phyloP scores from a whole-genome alignment of 495 filamentous ascomycete genomes.

The Podospora australis region DNA sequence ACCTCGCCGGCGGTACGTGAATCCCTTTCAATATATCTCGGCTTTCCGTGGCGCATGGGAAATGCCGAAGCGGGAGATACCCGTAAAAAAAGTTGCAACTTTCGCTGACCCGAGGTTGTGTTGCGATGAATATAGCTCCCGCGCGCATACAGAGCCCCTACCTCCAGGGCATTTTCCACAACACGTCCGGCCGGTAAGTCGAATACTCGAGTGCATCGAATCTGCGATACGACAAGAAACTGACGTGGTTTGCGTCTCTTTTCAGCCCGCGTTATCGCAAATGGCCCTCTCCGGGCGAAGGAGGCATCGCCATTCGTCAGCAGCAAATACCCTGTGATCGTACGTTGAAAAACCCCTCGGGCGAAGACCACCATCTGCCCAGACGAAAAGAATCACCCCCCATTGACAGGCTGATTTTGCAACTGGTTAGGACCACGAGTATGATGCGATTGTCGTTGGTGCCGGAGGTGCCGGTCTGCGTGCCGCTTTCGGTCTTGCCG shows the following conservation, averaged over 20 bases:
- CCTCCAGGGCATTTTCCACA: slow-evolving; percentile 71
- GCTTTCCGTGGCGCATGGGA: too few relatives aligned
- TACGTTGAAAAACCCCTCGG: slow-evolving; percentile 46
- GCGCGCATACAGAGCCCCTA: slow-evolving; percentile 40
- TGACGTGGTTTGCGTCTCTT: slow-evolving; percentile 5
- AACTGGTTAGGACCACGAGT: slow-evolving; percentile 56
- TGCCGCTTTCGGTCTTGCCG: slow-evolving; percentile 91
- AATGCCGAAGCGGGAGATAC: too few relatives aligned
- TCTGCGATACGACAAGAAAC: not conserved
- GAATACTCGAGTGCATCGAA: not conserved
- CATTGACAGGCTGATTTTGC: slow-evolving; percentile 18
- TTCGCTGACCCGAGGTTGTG: slow-evolving; percentile 17
- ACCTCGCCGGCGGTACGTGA: slow-evolving; percentile 40
- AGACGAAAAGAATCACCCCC: slow-evolving; percentile 6
- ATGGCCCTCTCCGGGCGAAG: slow-evolving; percentile 79
- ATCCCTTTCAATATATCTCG: too few relatives aligned
- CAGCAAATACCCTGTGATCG: slow-evolving; percentile 86
- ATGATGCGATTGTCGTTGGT: slow-evolving; percentile 86
- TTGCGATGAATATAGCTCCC: slow-evolving; percentile 33
- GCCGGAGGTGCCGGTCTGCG: slow-evolving; percentile 91
- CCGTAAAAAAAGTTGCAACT: too few relatives aligned
- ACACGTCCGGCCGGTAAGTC: slow-evolving; percentile 71
- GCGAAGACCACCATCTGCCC: not conserved
- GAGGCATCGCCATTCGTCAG: slow-evolving; percentile 78
- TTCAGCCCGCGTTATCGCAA: slow-evolving; percentile 66